Base-by-base conservation (phyloP, 169 alveolate genomes). In the Babesia caballi region DNA sequence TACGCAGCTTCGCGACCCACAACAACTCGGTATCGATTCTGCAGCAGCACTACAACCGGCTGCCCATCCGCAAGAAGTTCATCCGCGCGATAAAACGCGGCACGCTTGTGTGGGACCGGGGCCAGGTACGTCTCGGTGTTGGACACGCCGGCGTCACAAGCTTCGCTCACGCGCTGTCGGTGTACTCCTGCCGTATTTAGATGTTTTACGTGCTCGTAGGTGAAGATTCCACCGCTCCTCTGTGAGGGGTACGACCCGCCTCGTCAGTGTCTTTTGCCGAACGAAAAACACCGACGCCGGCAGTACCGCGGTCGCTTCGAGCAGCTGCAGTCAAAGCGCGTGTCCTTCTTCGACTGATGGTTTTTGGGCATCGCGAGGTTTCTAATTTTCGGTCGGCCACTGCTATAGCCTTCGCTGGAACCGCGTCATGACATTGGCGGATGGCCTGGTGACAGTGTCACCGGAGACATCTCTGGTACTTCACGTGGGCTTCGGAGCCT, bases 101-200 rank as follows among this genome's bases (percentile, higher is more conserved):
- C 19, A 90, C 94, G 21, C 85, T 90, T 35, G 67, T 90, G 19
- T 90, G 94, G 94, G 94, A 89, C 66, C 83, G 83, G 50, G 94
- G 94, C 27, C 94, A 90, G 83, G 94, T 90, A 41, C 38, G 85
- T 63, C 23, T 61, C 40, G 17, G n/a, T 12, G 2, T 14, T 11
- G 11, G 3, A 25, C 19, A 17, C 15, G 4, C 4, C 40, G 36
- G n/a, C 21, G 33, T 19, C 33, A 36, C 5, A 1, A 11, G 61
- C 35, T 3, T 3, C 15, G 11, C n/a, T n/a, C n/a, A n/a, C 9
- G 41, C 21, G 27, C 53, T 14, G 54, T 7, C 9, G 54, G 12
- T 21, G 12, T 23, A 9, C 14, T 2, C 50, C n/a, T 12, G 9
- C 27, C 15, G 30, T 8, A 8, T 12, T 19, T 1, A 23, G 15